Base-by-base conservation (phyloP, 352 stramenopile genomes). In the Pythium dissotocum region DNA sequence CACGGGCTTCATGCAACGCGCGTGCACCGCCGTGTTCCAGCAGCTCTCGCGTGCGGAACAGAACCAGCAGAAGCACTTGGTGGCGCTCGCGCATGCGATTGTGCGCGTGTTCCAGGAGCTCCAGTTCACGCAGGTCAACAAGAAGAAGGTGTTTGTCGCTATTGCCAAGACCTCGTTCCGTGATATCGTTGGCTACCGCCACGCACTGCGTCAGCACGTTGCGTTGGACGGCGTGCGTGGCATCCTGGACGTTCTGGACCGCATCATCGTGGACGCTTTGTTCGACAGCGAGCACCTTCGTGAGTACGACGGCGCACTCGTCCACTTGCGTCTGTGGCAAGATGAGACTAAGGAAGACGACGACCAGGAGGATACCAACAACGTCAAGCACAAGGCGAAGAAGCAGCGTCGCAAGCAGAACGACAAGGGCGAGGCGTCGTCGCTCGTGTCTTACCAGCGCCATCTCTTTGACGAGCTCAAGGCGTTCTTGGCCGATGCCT, bases 131-230 rank as follows among this genome's bases (percentile, higher is more conserved):
- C 87, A 95, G 60, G 76, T 85, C n/a, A 96, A 94, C 76, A 94
- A 94, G 75, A 91, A 90, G 66, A 96, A 96, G 52, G 88, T 94
- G 26, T 96, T 95, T 61, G 54, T 93, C 24, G 79, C 83, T 2
- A 79, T 93, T 66, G 79, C 87, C 49, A 96, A 96, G 77, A 91
- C 83, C 0, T 94, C 77, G 13, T 67, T 96, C 16, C 70, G 75
- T 5, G 77, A 89, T 10, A 72, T 95, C 28, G 71, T 91, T 14
- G 58, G 55, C 9, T 89, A 85, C 65, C 83, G 83, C 14, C 71
- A 90, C 56, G 71, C 69, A 8, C 72, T 94, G 24, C 55, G 70
- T 8, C 63, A 64, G 57, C 40, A 72, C 46, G 2, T 8, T 9
- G 35, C 42, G 7, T 18, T 69, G 0, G 58, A 69, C 2, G 63